Conservation (phyloP, 164 flowering plant genomes). For the Annona squamosa region DNA sequence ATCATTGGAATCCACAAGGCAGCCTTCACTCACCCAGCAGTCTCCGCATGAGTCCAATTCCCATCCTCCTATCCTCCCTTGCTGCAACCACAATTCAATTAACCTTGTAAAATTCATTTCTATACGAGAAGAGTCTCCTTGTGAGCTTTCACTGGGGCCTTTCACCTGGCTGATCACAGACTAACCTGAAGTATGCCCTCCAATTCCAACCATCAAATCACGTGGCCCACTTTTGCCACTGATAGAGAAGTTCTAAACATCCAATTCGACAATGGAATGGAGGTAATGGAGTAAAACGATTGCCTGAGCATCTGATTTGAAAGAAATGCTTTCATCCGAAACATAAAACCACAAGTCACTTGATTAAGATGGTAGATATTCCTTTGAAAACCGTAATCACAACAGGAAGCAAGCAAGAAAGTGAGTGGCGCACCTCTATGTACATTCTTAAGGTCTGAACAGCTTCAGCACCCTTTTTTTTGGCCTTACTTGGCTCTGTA, state of each 20-base stretch:
- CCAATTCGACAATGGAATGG: background rate
- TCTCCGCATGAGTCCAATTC: constrained; percentile 81
- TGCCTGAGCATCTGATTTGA: background rate
- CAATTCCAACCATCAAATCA: background rate
- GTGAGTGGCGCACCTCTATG: constrained; percentile 39
- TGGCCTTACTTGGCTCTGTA: constrained; percentile 59
- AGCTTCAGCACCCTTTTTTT: constrained; percentile 55
- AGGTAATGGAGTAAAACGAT: background rate
- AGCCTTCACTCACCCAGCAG: constrained; percentile 93
- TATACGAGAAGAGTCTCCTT: background rate
- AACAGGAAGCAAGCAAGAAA: background rate
- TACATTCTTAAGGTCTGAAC: constrained; percentile 58
- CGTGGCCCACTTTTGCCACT: background rate
- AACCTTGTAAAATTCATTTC: background rate
- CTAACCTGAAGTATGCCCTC: background rate
- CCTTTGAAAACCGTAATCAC: background rate
- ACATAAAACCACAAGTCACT: background rate
- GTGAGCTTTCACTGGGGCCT: background rate
- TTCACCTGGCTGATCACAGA: too few relatives aligned
- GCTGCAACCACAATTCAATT: constrained; percentile 23
- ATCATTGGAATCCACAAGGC: constrained; percentile 78
- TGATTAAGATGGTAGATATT: background rate
- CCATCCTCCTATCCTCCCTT: constrained; percentile 70
- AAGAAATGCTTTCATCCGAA: background rate
- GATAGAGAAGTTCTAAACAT: background rate